Conservation (phyloP, 306 rosid species). For the Quercus robur region DNA sequence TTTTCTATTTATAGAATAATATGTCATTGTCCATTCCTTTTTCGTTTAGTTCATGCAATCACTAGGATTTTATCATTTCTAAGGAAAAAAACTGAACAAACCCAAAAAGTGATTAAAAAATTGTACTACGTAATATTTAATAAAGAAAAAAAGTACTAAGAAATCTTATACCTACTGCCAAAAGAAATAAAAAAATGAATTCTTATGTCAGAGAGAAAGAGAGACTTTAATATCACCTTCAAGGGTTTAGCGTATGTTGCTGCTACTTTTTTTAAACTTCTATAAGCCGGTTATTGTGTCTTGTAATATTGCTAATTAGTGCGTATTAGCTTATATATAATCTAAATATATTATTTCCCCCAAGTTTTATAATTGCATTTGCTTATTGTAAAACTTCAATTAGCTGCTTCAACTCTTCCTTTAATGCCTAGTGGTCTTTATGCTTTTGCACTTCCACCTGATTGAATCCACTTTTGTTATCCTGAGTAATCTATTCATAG, state of each 20-base stretch:
- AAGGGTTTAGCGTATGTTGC: neutral
- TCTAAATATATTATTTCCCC: neutral
- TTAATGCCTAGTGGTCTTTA: no score
- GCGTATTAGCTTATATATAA: neutral
- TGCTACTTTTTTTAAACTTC: neutral
- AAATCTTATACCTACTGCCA: neutral
- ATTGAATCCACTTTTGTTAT: neutral
- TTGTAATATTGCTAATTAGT: neutral
- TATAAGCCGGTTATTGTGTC: neutral
- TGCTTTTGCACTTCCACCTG: no score
- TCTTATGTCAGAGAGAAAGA: neutral
- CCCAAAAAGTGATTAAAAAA: neutral
- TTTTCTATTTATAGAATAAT: no score
- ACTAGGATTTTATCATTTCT: no score
- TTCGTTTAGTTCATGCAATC: no score
- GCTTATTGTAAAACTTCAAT: no score
- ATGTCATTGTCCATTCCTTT: no score
- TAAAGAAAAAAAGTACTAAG: neutral
- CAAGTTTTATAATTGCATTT: no score
- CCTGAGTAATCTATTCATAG: neutral
- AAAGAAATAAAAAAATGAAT: neutral
- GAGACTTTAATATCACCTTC: neutral
- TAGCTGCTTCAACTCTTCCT: no score
- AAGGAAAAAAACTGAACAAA: neutral
- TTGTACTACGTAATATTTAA: neutral